Base-by-base conservation (phyloP, 768 basidiomycete species). In the Leccinum pellstonianum region DNA sequence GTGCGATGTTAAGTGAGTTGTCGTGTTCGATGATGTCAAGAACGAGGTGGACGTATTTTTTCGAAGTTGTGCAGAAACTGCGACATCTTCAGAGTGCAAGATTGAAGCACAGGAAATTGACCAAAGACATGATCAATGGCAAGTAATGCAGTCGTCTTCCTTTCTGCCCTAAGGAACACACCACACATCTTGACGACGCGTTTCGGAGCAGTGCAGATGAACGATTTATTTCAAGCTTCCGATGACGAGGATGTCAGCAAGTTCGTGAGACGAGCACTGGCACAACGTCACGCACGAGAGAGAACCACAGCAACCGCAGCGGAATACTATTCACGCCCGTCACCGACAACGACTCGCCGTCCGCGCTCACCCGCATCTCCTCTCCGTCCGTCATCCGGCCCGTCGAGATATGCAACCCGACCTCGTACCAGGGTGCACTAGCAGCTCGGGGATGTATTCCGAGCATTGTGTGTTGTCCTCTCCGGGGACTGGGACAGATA, bases 341-440 rank as follows among this genome's bases (percentile, higher is more conserved):
- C 27, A 27, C 27, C 27, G 27, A 27, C 27, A 27, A 27, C 27
- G 27, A 27, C 27, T 27, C 27, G 27, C 27, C 27, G 27, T 27
- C 27, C 27, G 27, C 27, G 27, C 27, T 27, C 27, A 27, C 27
- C 27, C 27, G 27, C 27, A 27, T 27, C 27, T 27, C 27, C 27
- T 27, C 27, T 27, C 27, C 27, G 27, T 27, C 27, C 27, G 27
- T 27, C 27, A 27, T 27, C 27, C 27, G 27, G 27, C 27, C 27
- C 27, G 27, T 27, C 27, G 27, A 27, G 27, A 1, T 1, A 27
- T 27, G 27, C 27, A 94, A 17, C 95, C 97, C 19, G 96, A 98
- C 41, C 88, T 90, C 23, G 93, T 86, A 29, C 97, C 97, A 15
- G 83, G 79, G 70, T 93, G 95, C 35, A 76, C 74, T 50, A 97